Conservation (phyloP, 2,329 filamentous ascomycete species). For the Penicillium sp. region DNA sequence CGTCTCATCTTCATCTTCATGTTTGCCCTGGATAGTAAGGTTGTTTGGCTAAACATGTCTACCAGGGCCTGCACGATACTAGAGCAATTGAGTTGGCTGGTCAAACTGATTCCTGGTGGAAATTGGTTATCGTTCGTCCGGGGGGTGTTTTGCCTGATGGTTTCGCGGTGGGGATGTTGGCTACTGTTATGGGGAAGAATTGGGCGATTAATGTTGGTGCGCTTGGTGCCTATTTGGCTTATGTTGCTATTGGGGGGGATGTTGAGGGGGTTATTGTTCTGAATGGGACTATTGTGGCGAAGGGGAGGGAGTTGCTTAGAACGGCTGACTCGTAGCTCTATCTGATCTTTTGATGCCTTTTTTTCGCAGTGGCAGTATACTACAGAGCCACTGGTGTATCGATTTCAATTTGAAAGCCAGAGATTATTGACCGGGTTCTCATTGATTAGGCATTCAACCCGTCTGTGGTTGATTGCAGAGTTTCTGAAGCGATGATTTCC, state of each 20-base stretch:
- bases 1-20: neutral
- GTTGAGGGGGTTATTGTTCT: neutral
- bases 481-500: too few species aligned
- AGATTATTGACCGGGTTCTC: neutral
- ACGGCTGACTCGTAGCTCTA: neutral
- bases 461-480: too few species aligned
- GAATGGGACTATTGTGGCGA: neutral
- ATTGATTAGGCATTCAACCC: too few species aligned
- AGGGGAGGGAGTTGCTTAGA: neutral
- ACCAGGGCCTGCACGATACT: neutral
- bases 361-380: neutral
- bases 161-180: neutral
- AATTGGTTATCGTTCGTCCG: neutral
- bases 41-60: neutral
- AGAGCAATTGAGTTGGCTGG: neutral
- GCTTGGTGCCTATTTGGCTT: neutral
- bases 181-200: neutral
- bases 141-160: neutral
- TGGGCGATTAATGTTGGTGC: neutral
- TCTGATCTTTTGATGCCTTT: neutral
- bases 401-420: neutral
- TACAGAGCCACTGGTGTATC: neutral
- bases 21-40: neutral
- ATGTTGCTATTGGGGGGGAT: neutral
- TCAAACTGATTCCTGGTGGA: neutral